Evolutionary conservation across 83 land plant species (phyloP), one percentile per base, ranked within the genome.

Genomic region (Thuja plicata): DNA sequence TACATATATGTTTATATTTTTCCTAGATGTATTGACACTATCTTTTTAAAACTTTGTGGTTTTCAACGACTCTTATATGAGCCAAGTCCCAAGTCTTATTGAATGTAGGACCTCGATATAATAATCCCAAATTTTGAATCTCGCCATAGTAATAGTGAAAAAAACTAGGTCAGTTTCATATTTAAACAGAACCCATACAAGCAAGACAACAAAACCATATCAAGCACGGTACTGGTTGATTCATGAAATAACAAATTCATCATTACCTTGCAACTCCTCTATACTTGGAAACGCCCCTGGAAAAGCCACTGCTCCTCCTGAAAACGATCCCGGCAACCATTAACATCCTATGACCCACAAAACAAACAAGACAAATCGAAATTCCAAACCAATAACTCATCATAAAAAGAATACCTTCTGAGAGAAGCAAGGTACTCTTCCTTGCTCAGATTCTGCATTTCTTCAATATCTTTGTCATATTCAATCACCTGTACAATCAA

Each of bases 291-390:
- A 91, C 91, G 16, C 94, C 94, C 87, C 94, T 85, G 21, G 94
- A 91, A 54, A 90, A 93, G 5, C 94, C 94, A 86, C 90, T 93
- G 93, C 94, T 93, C 76, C 91, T 93, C 74, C 94, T 93, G 92
- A 24, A 50, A 35, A 86, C 60, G 62, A 57, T 13, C 19, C 2
- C 24, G 77, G 35, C 19, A 54, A 10, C 15, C 45, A 62, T 27
- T 46, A 37, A 34, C 79, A 76, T 76, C 37, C 17, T 12, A 32
- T 32, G 1, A 70, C 74, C 74, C 27, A n/a, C 6, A 70, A 70
- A 24, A 7, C 8, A 27, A n/a, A 24, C 0, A 70, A 70, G 2
- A 70, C 74, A 24, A 27, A n/a, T n/a, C 8, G 8, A 70, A 9
- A n/a, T 70, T 70, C 11, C 8, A 70, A 0, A 70, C 35, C 57